phyloP scores from a whole-genome alignment of 2,329 filamentous ascomycete genomes.

The Ophiostoma pallidulum region DNA sequence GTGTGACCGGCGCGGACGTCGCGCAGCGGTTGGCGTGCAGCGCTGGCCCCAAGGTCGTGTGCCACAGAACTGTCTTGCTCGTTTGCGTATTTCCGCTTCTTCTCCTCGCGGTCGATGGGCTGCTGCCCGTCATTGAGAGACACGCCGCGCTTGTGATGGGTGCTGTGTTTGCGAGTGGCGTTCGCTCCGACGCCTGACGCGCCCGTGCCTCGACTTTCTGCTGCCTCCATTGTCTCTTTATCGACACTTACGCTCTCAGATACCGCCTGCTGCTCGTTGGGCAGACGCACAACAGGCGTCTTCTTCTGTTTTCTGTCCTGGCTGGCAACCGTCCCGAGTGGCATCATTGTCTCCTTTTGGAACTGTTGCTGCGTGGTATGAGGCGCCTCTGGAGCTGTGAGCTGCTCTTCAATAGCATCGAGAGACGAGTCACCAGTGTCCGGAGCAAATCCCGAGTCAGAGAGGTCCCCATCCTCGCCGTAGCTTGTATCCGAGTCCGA shows the following conservation, averaged over 20 bases:
- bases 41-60: not conserved
- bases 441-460: not conserved
- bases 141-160: not conserved
- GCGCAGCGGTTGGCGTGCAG: too few species aligned
- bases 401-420: too few species aligned
- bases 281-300: not conserved
- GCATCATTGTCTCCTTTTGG: not conserved
- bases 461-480: not conserved
- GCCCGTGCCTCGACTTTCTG: not conserved
- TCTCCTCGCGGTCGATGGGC: not conserved
- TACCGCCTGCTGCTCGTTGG: not conserved
- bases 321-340: too few species aligned
- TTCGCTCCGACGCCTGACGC: too few species aligned
- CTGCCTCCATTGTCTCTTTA: not conserved
- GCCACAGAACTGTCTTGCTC: not conserved
- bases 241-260: not conserved
- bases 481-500: slow-evolving; percentile 5
- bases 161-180: not conserved
- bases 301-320: too few species aligned
- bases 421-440: not conserved
- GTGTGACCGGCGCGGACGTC: not conserved
- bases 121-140: not conserved
- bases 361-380: not conserved
- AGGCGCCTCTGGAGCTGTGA: not conserved
- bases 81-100: not conserved